Base-by-base conservation (phyloP, 2,329 filamentous ascomycete genomes). In the Didymosphaeria variabile region DNA sequence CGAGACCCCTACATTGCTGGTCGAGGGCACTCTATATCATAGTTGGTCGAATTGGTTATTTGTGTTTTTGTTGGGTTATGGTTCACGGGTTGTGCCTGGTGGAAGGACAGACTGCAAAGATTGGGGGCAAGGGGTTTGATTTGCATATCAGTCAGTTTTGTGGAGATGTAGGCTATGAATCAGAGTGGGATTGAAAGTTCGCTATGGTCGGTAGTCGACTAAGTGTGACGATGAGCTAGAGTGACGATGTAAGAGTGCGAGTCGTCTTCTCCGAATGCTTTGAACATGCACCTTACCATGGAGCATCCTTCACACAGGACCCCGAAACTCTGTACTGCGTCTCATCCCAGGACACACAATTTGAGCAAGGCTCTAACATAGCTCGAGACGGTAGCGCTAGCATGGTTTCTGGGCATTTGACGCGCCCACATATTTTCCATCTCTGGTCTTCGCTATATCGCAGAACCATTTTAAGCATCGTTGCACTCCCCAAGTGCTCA, bases 151-250 rank as follows among this genome's bases (percentile, higher is more conserved):
- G 32, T 34, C 40, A 49, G 31, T 40, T 55, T 40, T 29, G 34
- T 38, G 42, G 42, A 21, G 15, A 59, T 57, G 57, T 59, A 59
- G 57, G 49, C 57, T 50, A 59, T 57, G 57, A 56, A 62, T 61
- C 31, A 60, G 38, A 40, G 51, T 55, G 19, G 40, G 36, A 5
- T 44, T 51, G 17, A 13, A 17, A 15, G 21, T 32, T 50, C 5
- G 47, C 29, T 34, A 21, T 10, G 42, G 8, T 46, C 8, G 31
- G 13, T 46, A 46, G 45, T 29, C 21, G 13, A 8, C 8, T 29
- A 9, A 17, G 23, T 49, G 26, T 17, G 26, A 49, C 23, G 17
- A 10, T 13, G 15, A 9, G 45, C 26, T 49, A 49, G 44, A 19
- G 26, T 49, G 45, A 31, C 13, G 23, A 17, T 31, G 45, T 49